Evolutionary conservation across 2,329 filamentous ascomycete genomes (phyloP).

Genomic region (Hypoxylon sp.): DNA sequence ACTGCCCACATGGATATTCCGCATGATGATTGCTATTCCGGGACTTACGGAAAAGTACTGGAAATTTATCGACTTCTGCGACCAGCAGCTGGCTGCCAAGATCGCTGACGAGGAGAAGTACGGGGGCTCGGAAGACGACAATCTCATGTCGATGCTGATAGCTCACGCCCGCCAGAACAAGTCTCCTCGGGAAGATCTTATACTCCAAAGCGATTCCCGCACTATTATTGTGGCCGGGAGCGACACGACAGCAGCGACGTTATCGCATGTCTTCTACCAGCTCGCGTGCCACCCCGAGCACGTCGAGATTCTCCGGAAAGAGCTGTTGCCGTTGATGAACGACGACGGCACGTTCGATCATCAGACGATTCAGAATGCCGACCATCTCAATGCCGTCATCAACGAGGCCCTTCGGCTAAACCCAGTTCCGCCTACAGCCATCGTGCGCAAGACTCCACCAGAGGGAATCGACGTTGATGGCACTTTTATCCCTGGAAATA

Average conservation of each 20-base stretch:
- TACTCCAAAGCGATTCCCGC: background rate
- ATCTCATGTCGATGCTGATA: slow-evolving; percentile 2
- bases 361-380: background rate
- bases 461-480: background rate
- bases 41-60: background rate
- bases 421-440: background rate
- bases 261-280: background rate
- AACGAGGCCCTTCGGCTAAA: background rate
- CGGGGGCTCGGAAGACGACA: background rate
- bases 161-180: background rate
- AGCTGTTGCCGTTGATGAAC: background rate
- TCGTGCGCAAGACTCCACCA: background rate
- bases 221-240: background rate
- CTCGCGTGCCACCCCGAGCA: background rate
- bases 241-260: background rate
- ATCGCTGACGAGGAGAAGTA: background rate
- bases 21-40: background rate
- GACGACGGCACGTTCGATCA: background rate
- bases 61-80: background rate
- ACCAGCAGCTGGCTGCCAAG: background rate
- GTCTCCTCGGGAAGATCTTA: background rate
- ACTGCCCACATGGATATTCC: background rate
- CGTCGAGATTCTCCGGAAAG: background rate
- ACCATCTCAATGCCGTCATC: background rate
- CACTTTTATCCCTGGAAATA: background rate